These are phyloP conservation scores for Microstegium vimineum DNA, from an alignment of 176 grass and related monocot genomes.

Conservation along the genomic window DNA sequence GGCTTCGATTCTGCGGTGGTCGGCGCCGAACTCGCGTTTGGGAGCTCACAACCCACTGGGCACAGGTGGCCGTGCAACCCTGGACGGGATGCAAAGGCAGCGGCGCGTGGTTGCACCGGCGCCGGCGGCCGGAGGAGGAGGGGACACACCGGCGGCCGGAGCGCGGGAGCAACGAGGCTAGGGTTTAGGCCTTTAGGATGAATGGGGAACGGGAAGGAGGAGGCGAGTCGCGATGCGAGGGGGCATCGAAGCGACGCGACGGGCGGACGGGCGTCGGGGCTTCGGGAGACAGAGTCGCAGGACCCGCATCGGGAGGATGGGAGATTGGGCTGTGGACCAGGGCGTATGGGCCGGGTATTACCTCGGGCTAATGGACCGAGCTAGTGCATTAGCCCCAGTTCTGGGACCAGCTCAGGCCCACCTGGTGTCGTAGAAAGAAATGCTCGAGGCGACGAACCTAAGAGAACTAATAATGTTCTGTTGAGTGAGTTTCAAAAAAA, in stretches of 20 bases:
- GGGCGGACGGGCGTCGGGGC: conserved; percentile 4
- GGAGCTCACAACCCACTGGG: background rate
- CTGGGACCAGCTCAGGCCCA: too few relatives aligned
- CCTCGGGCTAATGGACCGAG: background rate
- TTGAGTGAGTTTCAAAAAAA: too few relatives aligned
- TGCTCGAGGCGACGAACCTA: too few relatives aligned
- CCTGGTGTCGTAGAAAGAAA: too few relatives aligned
- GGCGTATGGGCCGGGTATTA: background rate
- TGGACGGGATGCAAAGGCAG: background rate
- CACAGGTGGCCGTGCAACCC: background rate
- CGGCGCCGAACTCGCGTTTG: background rate
- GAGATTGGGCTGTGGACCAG: too few relatives aligned
- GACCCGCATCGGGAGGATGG: conserved; percentile 16
- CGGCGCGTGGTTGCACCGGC: background rate
- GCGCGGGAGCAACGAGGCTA: background rate
- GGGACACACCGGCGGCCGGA: background rate
- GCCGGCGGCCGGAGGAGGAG: background rate
- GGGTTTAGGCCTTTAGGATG: conserved; percentile 28
- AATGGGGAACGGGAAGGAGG: conserved; percentile 22
- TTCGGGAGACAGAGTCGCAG: background rate
- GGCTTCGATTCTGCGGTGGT: background rate
- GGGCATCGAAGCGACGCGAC: conserved; percentile 14
- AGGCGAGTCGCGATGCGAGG: conserved; percentile 17
- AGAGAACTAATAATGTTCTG: too few relatives aligned
- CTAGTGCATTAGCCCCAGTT: too few relatives aligned